Evolutionary conservation across 345 rosid genomes (phyloP).

Genomic region (Psidium friedrichsthalianum): DNA sequence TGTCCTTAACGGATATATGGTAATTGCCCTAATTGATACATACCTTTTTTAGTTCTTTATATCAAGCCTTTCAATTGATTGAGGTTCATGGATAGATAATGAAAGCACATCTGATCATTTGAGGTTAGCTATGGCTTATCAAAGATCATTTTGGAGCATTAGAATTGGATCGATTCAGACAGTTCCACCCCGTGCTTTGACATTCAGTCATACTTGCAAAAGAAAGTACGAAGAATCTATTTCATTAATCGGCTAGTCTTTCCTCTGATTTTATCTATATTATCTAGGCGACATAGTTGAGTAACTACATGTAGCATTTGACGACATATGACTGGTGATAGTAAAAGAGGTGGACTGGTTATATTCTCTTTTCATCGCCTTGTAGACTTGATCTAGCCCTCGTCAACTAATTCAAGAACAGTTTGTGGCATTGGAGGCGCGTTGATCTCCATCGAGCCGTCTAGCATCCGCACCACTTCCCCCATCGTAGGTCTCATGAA

Average conservation of each 20-base stretch:
- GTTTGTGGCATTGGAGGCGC: conserved; percentile 81
- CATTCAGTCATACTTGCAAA: conserved; percentile 2
- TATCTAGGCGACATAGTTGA: conserved; percentile 94
- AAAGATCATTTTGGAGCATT: background rate
- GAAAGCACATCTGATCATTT: background rate
- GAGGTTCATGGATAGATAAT: background rate
- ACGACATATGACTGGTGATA: conserved; percentile 24
- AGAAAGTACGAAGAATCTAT: background rate
- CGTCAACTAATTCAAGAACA: conserved; percentile 64
- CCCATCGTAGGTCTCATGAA: conserved; percentile 64
- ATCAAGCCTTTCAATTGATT: background rate
- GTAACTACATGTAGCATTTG: conserved; percentile 72
- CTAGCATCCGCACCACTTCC: conserved; percentile 61
- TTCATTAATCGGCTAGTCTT: background rate
- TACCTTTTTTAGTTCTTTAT: background rate
- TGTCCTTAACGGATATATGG: background rate
- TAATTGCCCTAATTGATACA: background rate
- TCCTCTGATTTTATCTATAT: background rate
- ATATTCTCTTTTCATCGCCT: conserved; percentile 71
- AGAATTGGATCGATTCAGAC: background rate
- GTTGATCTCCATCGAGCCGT: conserved; percentile 41
- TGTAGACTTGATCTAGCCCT: conserved; percentile 76
- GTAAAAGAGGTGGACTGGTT: conserved; percentile 48
- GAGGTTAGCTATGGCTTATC: background rate
- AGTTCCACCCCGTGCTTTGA: background rate